phyloP scores from a whole-genome alignment of 2,329 filamentous ascomycete genomes.

The Ascochyta koolunga region DNA sequence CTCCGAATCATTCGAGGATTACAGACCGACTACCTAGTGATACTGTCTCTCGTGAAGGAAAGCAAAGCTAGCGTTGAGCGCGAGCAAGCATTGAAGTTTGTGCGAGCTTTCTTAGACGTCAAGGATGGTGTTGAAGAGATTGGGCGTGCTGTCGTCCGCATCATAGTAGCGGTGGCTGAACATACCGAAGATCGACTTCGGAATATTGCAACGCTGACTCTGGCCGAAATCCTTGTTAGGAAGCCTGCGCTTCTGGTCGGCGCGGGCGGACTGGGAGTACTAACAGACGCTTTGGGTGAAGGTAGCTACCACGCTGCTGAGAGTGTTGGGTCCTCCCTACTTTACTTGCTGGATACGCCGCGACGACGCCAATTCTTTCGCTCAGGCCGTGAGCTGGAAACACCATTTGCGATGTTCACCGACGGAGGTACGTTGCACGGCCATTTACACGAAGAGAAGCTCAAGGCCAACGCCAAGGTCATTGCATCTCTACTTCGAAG shows the following conservation, averaged over 20 bases:
- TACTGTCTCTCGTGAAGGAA: slow-evolving; percentile 91
- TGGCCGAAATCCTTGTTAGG: slow-evolving; percentile 88
- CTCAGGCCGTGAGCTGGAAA: slow-evolving; percentile 86
- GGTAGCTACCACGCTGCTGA: slow-evolving; percentile 92
- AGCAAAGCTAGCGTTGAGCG: slow-evolving; percentile 96
- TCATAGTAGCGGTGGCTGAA: slow-evolving; percentile 88
- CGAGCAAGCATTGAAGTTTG: slow-evolving; percentile 95
- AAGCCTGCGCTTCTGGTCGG: slow-evolving; percentile 81
- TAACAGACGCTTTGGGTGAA: slow-evolving; percentile 92
- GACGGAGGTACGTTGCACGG: slow-evolving; percentile 68
- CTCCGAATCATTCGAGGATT: slow-evolving; percentile 84
- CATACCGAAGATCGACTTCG: slow-evolving; percentile 83
- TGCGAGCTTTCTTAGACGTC: slow-evolving; percentile 92
- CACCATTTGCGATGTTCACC: slow-evolving; percentile 87
- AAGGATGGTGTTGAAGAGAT: slow-evolving; percentile 90
- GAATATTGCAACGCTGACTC: slow-evolving; percentile 88
- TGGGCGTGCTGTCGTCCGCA: slow-evolving; percentile 83
- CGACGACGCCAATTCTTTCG: slow-evolving; percentile 80
- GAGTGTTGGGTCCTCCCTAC: slow-evolving; percentile 82
- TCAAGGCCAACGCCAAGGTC: slow-evolving; percentile 91
- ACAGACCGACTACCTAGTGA: slow-evolving; percentile 91
- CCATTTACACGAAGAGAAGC: slow-evolving; percentile 62
- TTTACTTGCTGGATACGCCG: slow-evolving; percentile 88
- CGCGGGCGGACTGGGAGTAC: slow-evolving; percentile 80
- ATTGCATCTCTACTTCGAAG: slow-evolving; percentile 89